These are phyloP conservation scores for Podaxis carcinomalis DNA, from an alignment of 768 basidiomycete genomes.

Conservation along the genomic window DNA sequence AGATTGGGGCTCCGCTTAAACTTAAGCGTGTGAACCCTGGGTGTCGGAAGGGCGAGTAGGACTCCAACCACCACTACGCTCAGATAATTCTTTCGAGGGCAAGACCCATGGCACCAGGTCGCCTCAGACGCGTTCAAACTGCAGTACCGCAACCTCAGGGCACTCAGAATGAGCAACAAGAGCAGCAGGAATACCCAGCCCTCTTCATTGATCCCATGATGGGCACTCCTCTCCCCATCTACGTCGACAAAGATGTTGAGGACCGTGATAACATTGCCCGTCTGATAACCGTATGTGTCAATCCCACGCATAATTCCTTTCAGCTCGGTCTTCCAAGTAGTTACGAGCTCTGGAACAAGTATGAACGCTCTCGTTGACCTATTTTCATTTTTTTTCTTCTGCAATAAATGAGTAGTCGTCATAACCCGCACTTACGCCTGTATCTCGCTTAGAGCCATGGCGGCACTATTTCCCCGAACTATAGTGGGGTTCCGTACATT, in stretches of 20 bases:
- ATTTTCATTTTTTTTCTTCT: background rate
- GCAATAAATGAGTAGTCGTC: background rate
- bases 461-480: slow-evolving; percentile 66
- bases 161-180: slow-evolving; percentile 35
- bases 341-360: background rate
- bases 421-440: slow-evolving; percentile 1
- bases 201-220: slow-evolving; percentile 83
- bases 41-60: slow-evolving; percentile 23
- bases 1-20: slow-evolving; percentile 16
- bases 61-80: slow-evolving; percentile 44
- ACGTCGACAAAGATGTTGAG: slow-evolving; percentile 76
- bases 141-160: slow-evolving; percentile 15
- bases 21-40: slow-evolving; percentile 13
- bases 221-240: slow-evolving; percentile 69
- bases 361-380: background rate
- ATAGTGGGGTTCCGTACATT: slow-evolving; percentile 77
- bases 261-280: slow-evolving; percentile 62
- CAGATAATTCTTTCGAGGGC: slow-evolving; percentile 31
- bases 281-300: slow-evolving; percentile 56
- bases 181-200: slow-evolving; percentile 2
- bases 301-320: background rate
- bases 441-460: slow-evolving; percentile 60
- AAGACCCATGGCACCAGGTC: slow-evolving; percentile 84
- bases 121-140: slow-evolving; percentile 29
- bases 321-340: background rate